phyloP scores from a whole-genome alignment of 176 grass and related monocot species.

The Panicum miliaceum region DNA sequence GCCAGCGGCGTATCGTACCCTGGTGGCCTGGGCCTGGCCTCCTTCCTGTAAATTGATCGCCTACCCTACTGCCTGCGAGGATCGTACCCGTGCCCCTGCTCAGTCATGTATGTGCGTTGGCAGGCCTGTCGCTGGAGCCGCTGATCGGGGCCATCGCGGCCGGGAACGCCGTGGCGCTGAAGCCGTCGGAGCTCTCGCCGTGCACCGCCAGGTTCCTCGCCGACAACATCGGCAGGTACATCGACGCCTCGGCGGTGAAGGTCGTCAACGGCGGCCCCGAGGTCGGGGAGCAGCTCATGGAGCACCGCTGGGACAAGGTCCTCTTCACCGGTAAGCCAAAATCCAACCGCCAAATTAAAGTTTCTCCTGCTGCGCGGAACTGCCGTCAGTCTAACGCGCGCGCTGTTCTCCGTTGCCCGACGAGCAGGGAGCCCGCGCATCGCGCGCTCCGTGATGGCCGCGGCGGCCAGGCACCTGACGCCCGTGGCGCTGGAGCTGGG shows the following conservation, averaged over 20 bases:
- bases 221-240: constrained; percentile 55
- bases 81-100: neutral
- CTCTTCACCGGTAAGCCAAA: constrained; percentile 76
- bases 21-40: no score
- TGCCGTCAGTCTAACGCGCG: neutral
- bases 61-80: no score
- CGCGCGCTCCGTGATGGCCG: constrained; percentile 75
- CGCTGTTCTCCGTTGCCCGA: neutral
- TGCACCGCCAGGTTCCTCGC: constrained; percentile 61
- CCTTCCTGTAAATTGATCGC: neutral
- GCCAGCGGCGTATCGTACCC: no score
- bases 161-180: constrained; percentile 77
- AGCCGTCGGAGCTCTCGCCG: constrained; percentile 88
- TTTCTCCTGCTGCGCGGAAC: neutral
- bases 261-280: constrained; percentile 66
- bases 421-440: constrained; percentile 65
- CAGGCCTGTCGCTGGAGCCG: constrained; percentile 89
- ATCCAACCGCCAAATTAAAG: no score
- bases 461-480: constrained; percentile 86
- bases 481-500: constrained; percentile 91
- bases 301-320: constrained; percentile 89
- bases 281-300: constrained; percentile 73
- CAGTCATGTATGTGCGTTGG: neutral
- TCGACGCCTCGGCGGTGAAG: constrained; percentile 75
- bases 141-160: constrained; percentile 82